phyloP scores from a whole-genome alignment of 768 basidiomycete genomes.

The Baorangia bicolor region DNA sequence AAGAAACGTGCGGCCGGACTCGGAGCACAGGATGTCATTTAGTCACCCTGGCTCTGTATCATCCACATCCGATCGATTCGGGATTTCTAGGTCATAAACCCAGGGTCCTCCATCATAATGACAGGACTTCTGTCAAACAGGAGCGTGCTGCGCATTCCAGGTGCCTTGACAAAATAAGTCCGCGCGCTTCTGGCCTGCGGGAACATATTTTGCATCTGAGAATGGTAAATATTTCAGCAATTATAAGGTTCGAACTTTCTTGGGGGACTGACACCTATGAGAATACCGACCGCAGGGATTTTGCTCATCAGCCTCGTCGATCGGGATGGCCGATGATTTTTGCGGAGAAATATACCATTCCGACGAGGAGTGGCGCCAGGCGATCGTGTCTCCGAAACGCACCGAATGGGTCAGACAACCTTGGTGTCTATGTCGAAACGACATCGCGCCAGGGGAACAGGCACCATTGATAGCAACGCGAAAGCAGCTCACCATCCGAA shows the following conservation, averaged over 20 bases:
- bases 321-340: neutral
- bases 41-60: neutral
- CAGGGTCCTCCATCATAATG: neutral
- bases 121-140: neutral
- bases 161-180: neutral
- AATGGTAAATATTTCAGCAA: neutral
- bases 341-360: neutral
- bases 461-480: neutral
- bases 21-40: neutral
- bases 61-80: neutral
- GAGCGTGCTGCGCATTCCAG: neutral
- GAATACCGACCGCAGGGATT: neutral
- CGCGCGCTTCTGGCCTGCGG: neutral
- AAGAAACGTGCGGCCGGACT: neutral
- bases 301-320: neutral
- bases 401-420: neutral
- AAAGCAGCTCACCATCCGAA: neutral
- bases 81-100: neutral
- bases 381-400: neutral
- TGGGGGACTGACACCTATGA: neutral
- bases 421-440: no score
- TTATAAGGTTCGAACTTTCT: neutral
- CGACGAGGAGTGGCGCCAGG: neutral
- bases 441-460: neutral
- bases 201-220: neutral